These are phyloP conservation scores for Chloranthus sessilifolius DNA, from an alignment of 164 flowering plant species.

Conservation along the genomic window DNA sequence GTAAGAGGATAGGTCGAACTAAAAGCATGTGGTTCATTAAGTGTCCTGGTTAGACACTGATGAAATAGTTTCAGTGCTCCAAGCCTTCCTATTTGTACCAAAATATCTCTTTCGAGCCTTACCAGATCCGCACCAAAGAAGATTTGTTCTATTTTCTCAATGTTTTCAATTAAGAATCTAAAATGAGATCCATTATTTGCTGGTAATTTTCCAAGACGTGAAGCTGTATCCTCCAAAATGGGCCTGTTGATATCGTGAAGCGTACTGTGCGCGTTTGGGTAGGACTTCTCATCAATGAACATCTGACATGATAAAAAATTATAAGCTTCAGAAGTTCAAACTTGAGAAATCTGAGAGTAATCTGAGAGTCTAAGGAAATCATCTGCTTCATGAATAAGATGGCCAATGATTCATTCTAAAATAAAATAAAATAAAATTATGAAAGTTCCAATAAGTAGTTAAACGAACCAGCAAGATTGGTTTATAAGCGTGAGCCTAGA, in stretches of 20 bases:
- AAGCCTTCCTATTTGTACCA: conserved; percentile 60
- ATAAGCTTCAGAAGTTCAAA: not conserved
- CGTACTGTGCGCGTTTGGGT: conserved; percentile 5
- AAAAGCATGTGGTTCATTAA: conserved; percentile 22
- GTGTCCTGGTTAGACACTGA: conserved; percentile 46
- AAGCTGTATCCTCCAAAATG: conserved; percentile 17
- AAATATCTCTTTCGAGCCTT: conserved; percentile 64
- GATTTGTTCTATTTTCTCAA: conserved; percentile 52
- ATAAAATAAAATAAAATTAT: no score
- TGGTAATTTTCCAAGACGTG: conserved; percentile 13
- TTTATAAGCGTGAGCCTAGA: no score
- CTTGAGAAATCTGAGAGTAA: no score
- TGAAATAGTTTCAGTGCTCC: conserved; percentile 75
- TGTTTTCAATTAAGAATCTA: conserved; percentile 49
- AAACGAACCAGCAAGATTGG: no score
- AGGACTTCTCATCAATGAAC: conserved; percentile 15
- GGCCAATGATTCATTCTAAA: no score
- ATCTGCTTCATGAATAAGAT: no score
- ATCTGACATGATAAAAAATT: conserved; percentile 25
- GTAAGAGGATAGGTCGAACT: conserved; percentile 16
- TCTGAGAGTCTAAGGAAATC: no score
- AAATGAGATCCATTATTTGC: conserved; percentile 27
- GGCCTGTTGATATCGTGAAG: conserved; percentile 14
- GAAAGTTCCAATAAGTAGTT: no score
- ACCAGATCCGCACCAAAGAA: conserved; percentile 37